Base-by-base conservation (phyloP, 169 alveolate genomes). In the Plasmodium vivax region DNA sequence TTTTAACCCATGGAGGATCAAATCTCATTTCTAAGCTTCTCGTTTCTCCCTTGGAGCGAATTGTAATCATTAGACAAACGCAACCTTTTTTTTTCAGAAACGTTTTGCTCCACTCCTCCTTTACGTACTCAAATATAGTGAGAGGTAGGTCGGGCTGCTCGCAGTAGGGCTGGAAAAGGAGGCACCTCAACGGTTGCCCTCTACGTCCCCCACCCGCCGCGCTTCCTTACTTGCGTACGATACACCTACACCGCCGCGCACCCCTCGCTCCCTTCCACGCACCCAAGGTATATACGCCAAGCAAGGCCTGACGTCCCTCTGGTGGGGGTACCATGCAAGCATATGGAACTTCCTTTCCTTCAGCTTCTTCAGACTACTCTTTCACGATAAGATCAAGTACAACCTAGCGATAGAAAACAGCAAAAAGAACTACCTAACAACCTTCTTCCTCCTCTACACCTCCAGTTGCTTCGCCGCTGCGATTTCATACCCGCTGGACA, bases 291-390 rank as follows among this genome's bases (percentile, higher is more conserved):
- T 90, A 80, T 43, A 47, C 30, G 51, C 54, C 47, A 90, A 90
- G 23, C 94, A 90, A 81, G 94, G 94, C 19, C 34, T 58, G 7
- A 80, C 88, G 7, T 90, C 91, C 41, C 74, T 90, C 82, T 90
- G 94, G 94, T 90, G 94, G 94, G 94, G 94, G 51, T 90, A 90
- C 43, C 73, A 90, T 38, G 92, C 94, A 12, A 81, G 91, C 56
- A 62, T 90, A 45, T 90, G 47, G 74, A 90, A 81, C 74, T 82
- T 90, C n/a, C 47, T 90, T 9, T 90, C 91, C 32, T 90, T 90
- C 83, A 81, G 84, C 34, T 81, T 90, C 81, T 90, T 90, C 32
- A 56, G 94, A 80, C 27, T 81, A 80, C 45, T 90, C 45, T 90
- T 90, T 82, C 84, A 90, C 82, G 94, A 90, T 45, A 38, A 62